phyloP scores from a whole-genome alignment of 2,329 filamentous ascomycete genomes.

The Trichoderma asperellum region DNA sequence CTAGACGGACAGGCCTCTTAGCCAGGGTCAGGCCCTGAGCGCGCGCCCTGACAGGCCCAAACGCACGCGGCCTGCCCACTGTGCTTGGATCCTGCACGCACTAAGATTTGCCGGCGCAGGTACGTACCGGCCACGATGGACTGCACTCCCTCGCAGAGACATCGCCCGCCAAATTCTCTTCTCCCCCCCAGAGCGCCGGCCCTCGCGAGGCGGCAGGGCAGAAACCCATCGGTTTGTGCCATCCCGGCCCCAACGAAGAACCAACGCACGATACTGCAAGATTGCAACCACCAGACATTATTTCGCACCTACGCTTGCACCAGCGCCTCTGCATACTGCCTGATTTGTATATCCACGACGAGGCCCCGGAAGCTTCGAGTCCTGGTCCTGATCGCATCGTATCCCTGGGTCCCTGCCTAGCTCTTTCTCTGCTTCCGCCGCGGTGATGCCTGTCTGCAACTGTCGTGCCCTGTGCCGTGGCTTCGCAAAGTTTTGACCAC shows the following conservation, averaged over 20 bases:
- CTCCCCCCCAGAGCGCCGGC: neutral
- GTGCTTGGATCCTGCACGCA: conserved; percentile 4
- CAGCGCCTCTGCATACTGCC: neutral
- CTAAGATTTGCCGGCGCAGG: conserved; percentile 16
- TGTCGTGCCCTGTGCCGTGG: conserved; percentile 16
- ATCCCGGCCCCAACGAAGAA: conserved; percentile 21
- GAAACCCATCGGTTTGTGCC: conserved; percentile 29
- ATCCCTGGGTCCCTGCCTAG: neutral
- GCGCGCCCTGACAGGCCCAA: neutral
- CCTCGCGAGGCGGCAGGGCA: conserved; percentile 21
- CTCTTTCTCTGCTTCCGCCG: conserved; percentile 15
- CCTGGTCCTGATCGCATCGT: neutral
- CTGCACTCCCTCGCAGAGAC: neutral
- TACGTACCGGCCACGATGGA: conserved; percentile 19
- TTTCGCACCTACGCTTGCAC: neutral
- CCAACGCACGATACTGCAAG: neutral
- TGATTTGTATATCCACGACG: neutral
- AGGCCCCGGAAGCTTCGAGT: neutral
- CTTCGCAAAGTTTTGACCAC: conserved; percentile 24
- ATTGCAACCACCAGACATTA: neutral
- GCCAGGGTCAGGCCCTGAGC: conserved; percentile 16
- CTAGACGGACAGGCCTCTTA: neutral
- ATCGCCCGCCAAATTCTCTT: conserved; percentile 10
- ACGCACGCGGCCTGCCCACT: neutral
- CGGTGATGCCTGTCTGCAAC: conserved; percentile 23